Percentiles rank a stretch among this genome's conserved stretches.
These are phyloP conservation scores for Madurella mycetomatis DNA, from an alignment of 2,329 filamentous ascomycete genomes.

Conservation along the genomic window DNA sequence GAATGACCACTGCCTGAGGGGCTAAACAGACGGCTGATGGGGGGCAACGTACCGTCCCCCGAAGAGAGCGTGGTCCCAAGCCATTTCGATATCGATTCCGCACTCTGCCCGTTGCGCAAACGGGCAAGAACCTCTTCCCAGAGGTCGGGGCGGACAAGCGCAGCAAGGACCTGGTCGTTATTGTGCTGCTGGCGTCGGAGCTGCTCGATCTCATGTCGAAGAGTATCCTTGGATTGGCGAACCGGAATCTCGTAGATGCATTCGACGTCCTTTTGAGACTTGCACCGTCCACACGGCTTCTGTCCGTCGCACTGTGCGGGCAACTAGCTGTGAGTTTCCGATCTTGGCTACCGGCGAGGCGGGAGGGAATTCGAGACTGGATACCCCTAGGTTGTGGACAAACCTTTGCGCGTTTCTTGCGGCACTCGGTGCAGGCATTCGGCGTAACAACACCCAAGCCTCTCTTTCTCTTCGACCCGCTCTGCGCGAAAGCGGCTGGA, in stretches of 20 bases:
- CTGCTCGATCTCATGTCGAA: slow-evolving; percentile 56
- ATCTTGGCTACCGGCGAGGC: background rate
- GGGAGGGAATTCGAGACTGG: background rate
- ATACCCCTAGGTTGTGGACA: slow-evolving; percentile 8
- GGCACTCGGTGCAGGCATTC: slow-evolving; percentile 58
- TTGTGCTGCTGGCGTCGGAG: slow-evolving; percentile 51
- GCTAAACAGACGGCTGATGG: slow-evolving; percentile 31
- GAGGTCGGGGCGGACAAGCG: slow-evolving; percentile 46
- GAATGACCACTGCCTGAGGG: slow-evolving; percentile 26
- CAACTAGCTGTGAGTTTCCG: background rate
- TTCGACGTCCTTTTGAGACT: slow-evolving; percentile 48
- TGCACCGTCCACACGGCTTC: slow-evolving; percentile 53
- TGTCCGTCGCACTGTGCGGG: slow-evolving; percentile 54
- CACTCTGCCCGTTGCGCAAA: slow-evolving; percentile 49
- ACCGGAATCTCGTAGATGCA: slow-evolving; percentile 60
- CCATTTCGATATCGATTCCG: slow-evolving; percentile 55
- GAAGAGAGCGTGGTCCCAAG: slow-evolving; percentile 36
- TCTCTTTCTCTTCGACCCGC: slow-evolving; percentile 48
- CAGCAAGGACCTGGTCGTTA: slow-evolving; percentile 52
- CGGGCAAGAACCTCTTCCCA: slow-evolving; percentile 53
- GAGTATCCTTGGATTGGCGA: slow-evolving; percentile 59
- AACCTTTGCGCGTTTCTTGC: slow-evolving; percentile 60
- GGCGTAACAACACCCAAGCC: slow-evolving; percentile 55
- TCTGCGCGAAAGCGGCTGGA: slow-evolving; percentile 19
- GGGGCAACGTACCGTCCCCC: slow-evolving; percentile 29